Base-by-base conservation (phyloP, 768 basidiomycete genomes). In the Lentinula lateritia region DNA sequence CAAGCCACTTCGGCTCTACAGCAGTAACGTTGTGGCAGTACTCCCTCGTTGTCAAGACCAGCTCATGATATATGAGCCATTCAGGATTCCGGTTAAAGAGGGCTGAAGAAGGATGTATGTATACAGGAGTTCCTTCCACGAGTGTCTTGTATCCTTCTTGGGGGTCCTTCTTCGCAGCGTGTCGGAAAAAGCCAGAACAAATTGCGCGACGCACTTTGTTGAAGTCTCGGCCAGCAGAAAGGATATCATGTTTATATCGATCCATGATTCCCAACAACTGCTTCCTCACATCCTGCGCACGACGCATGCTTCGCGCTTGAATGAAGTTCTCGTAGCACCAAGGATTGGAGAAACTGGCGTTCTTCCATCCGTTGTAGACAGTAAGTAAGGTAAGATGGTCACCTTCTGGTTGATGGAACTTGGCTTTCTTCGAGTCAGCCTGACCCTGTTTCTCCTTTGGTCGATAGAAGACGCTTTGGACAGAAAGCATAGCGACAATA, bases 271-370 rank as follows among this genome's bases (percentile, higher is more conserved):
- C 97, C 45, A 98, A 79, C 58, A 99, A 75, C 75, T 99, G 97
- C 71, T 99, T 99, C 62, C 97, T 80, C 9, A 99, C 94, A 80
- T 99, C 97, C 74, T 98, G 95, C 5, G 96, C 97, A 6, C 95
- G 82, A 61, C 93, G 83, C 94, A 99, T 95, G 66, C 93, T 97
- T 70, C 97, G 83, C 10, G 94, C 96, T 73, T 98, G 97, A 54
- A 98, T 97, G 69, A 95, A 99, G 73, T 98, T 98, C 76, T 98
- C 95, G 66, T 94, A 96, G 71, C 97, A 98, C 97, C 97, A 99
- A 5, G 96, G 95, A 72, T 97, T 96, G 38, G 93, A 94, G 71
- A 97, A 98, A 72, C 92, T 97, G 62, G 90, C 92, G 5, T 82
- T 88, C 71, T 98, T 97, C 97, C 97, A 99, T 15, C 93, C 97